A percentile compares a stretch with the other conserved stretches of the same genome.
phyloP scores from a whole-genome alignment of 192 early-diverging fungal genomes.

The Paraglomus occultum region DNA sequence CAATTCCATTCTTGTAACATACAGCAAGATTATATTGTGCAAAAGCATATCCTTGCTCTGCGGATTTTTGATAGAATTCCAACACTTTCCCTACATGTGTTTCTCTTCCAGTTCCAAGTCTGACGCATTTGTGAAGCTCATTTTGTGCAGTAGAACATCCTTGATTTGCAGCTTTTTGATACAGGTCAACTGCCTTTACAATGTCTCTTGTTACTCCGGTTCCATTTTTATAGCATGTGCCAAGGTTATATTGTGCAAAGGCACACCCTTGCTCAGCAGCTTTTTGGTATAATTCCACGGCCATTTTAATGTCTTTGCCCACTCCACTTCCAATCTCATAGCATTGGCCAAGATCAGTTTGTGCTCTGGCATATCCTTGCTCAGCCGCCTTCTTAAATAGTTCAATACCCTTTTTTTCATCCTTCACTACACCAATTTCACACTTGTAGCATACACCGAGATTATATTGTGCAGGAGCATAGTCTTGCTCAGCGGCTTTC shows the following conservation, averaged over 20 bases:
- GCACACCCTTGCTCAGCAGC: slow-evolving; percentile 55
- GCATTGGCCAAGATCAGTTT: slow-evolving; percentile 55
- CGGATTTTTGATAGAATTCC: slow-evolving; percentile 51
- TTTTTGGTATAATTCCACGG: slow-evolving; percentile 49
- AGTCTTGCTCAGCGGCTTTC: slow-evolving; percentile 54
- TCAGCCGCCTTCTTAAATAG: slow-evolving; percentile 65
- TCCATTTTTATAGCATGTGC: slow-evolving; percentile 60
- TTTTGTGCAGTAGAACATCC: slow-evolving; percentile 79
- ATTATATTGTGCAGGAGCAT: slow-evolving; percentile 59
- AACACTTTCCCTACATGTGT: slow-evolving; percentile 50
- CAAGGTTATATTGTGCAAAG: slow-evolving; percentile 53
- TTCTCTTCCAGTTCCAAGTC: slow-evolving; percentile 69
- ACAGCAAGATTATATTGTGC: slow-evolving; percentile 76
- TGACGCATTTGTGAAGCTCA: slow-evolving; percentile 76
- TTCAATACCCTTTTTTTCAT: slow-evolving; percentile 43
- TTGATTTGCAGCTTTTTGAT: slow-evolving; percentile 54
- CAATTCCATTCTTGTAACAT: slow-evolving; percentile 62
- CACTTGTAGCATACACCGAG: slow-evolving; percentile 52
- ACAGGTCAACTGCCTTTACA: slow-evolving; percentile 57
- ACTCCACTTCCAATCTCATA: slow-evolving; percentile 60
- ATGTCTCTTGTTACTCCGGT: slow-evolving; percentile 38
- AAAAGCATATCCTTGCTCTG: slow-evolving; percentile 53
- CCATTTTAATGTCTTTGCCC: slow-evolving; percentile 44
- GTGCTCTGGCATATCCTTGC: slow-evolving; percentile 59
- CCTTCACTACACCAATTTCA: slow-evolving; percentile 48